Percentiles rank a stretch among this genome's conserved stretches.
These are phyloP conservation scores for Parasarocladium wereldwijsianum DNA, from an alignment of 2,329 filamentous ascomycete genomes.

Conservation along the genomic window DNA sequence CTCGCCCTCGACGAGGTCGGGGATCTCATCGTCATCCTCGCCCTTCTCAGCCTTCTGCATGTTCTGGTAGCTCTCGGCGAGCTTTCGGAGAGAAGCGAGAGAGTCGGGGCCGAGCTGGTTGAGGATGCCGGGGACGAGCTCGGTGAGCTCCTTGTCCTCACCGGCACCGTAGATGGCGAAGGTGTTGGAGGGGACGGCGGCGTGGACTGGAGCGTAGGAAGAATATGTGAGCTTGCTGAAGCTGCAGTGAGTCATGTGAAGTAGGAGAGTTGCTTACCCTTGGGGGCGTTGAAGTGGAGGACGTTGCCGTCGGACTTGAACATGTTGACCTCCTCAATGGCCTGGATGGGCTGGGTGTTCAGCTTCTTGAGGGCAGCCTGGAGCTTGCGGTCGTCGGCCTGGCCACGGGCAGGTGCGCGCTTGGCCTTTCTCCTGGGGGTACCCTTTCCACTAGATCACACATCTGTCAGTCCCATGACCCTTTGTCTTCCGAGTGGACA, in stretches of 20 bases:
- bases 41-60: conserved; percentile 88
- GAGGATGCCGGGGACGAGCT: conserved; percentile 97
- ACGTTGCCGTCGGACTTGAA: conserved; percentile 99
- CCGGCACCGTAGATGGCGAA: conserved; percentile 98
- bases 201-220: conserved; percentile 59
- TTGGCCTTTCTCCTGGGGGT: conserved; percentile 96
- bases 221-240: conserved; percentile 7
- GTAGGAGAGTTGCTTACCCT: conserved; percentile 50
- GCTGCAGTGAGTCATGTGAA: background rate
- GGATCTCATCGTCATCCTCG: conserved; percentile 87
- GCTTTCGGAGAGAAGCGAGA: conserved; percentile 91
- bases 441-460: conserved; percentile 74
- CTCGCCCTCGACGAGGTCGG: conserved; percentile 89
- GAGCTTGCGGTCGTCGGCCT: conserved; percentile 99
- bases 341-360: conserved; percentile 98
- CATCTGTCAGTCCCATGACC: conserved; percentile 7
- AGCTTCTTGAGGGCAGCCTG: conserved; percentile 97
- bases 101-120: conserved; percentile 99
- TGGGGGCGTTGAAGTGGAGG: conserved; percentile 96
- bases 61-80: conserved; percentile 98
- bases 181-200: conserved; percentile 93
- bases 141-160: conserved; percentile 99
- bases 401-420: conserved; percentile 86
- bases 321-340: conserved; percentile 99
- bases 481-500: conserved; percentile 1